Percentiles rank a stretch among this genome's conserved stretches.
These are phyloP conservation scores for Drechslerella coelobrocha DNA, from an alignment of 2,329 filamentous ascomycete genomes.

Conservation along the genomic window DNA sequence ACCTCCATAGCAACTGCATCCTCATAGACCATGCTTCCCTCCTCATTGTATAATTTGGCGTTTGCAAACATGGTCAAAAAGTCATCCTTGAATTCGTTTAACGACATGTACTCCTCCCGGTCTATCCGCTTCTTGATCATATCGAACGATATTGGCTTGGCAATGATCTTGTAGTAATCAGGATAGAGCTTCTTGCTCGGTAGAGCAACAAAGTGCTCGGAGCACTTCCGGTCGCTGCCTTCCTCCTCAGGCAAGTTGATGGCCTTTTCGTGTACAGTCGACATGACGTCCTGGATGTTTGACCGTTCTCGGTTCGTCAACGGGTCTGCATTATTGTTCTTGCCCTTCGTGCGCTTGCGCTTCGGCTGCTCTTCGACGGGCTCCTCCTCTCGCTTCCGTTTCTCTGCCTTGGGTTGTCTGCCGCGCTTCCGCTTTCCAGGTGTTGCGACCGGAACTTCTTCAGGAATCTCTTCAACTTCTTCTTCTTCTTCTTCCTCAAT, in stretches of 20 bases:
- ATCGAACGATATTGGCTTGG: constrained; percentile 93
- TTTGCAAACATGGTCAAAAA: constrained; percentile 86
- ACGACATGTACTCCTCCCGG: constrained; percentile 84
- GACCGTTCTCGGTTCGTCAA: constrained; percentile 74
- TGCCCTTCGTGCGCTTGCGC: constrained; percentile 70
- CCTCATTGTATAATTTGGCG: constrained; percentile 95
- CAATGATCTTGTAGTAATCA: constrained; percentile 94
- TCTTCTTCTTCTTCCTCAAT: constrained; percentile 76
- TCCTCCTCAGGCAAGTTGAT: constrained; percentile 77
- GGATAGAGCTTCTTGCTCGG: constrained; percentile 88
- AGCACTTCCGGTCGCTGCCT: constrained; percentile 53
- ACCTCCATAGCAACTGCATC: constrained; percentile 95
- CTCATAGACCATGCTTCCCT: constrained; percentile 86
- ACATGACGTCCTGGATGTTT: constrained; percentile 79
- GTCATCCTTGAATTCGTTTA: constrained; percentile 82
- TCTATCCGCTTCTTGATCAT: constrained; percentile 94
- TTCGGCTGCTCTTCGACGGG: constrained; percentile 69
- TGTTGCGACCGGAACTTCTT: constrained; percentile 58
- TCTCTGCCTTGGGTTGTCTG: constrained; percentile 79
- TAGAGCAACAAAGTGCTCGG: constrained; percentile 75
- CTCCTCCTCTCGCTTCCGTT: constrained; percentile 85
- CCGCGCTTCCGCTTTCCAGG: constrained; percentile 80
- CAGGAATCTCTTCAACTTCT: constrained; percentile 74
- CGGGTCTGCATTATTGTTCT: constrained; percentile 62
- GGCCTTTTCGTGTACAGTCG: constrained; percentile 76